Evolutionary conservation across 2,329 filamentous ascomycete species (phyloP).

Genomic region (Colletotrichum noveboracense): DNA sequence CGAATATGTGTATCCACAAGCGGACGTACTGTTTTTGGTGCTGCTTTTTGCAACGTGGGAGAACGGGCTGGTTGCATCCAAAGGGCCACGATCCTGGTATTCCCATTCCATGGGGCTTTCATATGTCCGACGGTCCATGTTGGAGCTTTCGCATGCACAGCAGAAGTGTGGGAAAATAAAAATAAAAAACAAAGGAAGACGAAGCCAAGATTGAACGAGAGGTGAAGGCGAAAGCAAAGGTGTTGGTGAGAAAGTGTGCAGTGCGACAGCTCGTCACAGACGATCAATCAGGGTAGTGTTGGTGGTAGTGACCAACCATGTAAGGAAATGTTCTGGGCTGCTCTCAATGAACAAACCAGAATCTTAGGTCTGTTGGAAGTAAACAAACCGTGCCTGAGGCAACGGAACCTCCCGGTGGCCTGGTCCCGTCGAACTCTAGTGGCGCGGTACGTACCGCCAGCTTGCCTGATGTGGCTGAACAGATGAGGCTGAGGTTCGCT

Average conservation of each 20-base stretch:
- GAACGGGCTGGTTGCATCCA: slow-evolving; percentile 68
- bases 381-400: slow-evolving; percentile 24
- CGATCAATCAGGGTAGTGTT: background rate
- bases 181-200: background rate
- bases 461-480: background rate
- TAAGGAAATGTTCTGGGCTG: background rate
- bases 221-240: background rate
- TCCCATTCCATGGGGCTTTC: slow-evolving; percentile 73
- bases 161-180: background rate
- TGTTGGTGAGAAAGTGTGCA: background rate
- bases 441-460: background rate
- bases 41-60: slow-evolving; percentile 51
- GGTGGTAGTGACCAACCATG: background rate
- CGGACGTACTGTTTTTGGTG: slow-evolving; percentile 45
- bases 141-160: slow-evolving; percentile 1
- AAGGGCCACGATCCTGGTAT: slow-evolving; percentile 61
- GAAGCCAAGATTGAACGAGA: background rate
- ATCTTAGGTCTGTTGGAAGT: slow-evolving; percentile 1
- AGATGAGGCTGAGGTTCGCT: background rate
- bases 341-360: background rate
- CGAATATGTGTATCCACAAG: background rate
- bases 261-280: background rate
- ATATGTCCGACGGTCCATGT: slow-evolving; percentile 60
- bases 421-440: background rate
- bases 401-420: background rate